Conservation (phyloP, 139 green algal genomes). For the Coccomyxa sp. region DNA sequence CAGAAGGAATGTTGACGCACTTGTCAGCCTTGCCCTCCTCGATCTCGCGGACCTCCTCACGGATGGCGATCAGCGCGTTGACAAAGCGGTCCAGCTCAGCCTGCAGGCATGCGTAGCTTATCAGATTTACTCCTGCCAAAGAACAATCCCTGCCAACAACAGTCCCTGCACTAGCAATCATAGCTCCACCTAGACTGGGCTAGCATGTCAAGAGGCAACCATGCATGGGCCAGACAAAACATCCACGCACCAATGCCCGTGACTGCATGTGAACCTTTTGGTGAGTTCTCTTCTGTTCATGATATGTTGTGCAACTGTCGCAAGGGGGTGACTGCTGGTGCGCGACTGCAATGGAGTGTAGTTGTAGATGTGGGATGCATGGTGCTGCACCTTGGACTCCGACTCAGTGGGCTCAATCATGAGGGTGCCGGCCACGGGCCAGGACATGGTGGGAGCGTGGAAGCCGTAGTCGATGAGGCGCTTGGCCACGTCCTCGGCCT, state of each 20-base stretch:
- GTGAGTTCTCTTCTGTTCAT: neutral
- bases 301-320: too few species aligned
- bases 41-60: slow-evolving; percentile 84
- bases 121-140: too few species aligned
- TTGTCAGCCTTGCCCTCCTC: slow-evolving; percentile 58
- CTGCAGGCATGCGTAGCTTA: slow-evolving; percentile 1
- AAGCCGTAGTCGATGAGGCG: slow-evolving; percentile 99
- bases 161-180: too few species aligned
- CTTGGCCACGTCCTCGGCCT: slow-evolving; percentile 97
- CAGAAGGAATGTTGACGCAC: neutral
- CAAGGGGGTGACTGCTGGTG: too few species aligned
- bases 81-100: slow-evolving; percentile 90
- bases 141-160: too few species aligned
- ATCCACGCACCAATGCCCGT: neutral
- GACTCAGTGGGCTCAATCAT: slow-evolving; percentile 99
- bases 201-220: too few species aligned
- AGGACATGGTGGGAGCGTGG: slow-evolving; percentile 99
- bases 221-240: too few species aligned
- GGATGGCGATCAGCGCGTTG: slow-evolving; percentile 95
- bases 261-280: neutral
- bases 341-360: too few species aligned
- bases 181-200: too few species aligned
- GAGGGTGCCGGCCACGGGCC: slow-evolving; percentile 94
- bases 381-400: slow-evolving; percentile 70
- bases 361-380: neutral